Evolutionary conservation across 2,329 filamentous ascomycete species (phyloP), one percentile per base, ranked within the genome.

Genomic region (Fusarium sp.): DNA sequence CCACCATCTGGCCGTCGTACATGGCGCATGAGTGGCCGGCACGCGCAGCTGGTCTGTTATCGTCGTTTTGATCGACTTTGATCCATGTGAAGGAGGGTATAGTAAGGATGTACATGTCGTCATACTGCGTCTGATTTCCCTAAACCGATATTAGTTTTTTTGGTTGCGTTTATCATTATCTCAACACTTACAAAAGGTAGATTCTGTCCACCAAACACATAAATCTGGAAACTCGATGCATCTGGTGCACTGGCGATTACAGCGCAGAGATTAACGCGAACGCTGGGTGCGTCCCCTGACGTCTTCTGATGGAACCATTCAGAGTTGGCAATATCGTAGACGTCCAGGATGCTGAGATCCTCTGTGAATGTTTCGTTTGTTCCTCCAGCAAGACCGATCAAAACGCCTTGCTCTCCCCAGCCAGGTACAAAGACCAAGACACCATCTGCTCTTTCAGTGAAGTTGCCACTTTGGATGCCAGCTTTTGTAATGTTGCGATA

Each of bases 191-290:
- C 89, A 62, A 84, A 86, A 2, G 92, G 91, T 26, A 94, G 82
- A 68, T 92, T 92, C 75, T 94, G 92, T 0, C 92, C 92, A 15
- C 91, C 92, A 74, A 91, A 94, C 80, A 94, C 86, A 79, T 94
- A 93, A 43, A 94, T 85, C 74, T 94, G 92, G 75, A 93, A 92
- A 28, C 89, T 92, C 20, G 89, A 91, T 11, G 91, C 91, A 74
- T 93, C 91, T 9, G 91, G 86, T 0, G 88, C 83, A 83, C 88
- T 90, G 3, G 86, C 85, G 16, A 83, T 86, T 48, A 87, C 89
- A 5, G 87, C 87, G 73, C 89, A 91, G 65, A 90, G 91, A 28
- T 86, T 84, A 26, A 87, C 81, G 13, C 89, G 81, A 61, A 84
- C 79, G 16, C 77, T 77, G 5, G 89, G 89, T 2, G 86, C 75